Conservation (phyloP, 2,329 filamentous ascomycete genomes). For the Epichloe brachyelytri region DNA sequence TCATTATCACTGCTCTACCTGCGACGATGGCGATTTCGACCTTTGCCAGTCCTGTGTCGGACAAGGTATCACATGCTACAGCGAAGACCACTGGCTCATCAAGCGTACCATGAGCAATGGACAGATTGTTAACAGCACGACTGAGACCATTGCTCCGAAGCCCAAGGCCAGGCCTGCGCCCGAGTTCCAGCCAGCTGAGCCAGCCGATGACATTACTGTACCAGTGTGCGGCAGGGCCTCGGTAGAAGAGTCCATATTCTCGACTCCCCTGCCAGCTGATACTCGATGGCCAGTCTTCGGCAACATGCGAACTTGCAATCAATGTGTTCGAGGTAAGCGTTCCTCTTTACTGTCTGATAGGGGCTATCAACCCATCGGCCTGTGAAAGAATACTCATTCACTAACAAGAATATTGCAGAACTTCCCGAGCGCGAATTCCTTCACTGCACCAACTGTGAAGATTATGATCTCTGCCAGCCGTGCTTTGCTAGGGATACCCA, state of each 20-base stretch:
- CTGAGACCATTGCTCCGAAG: conserved; percentile 64
- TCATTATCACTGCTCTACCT: conserved; percentile 91
- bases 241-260: neutral
- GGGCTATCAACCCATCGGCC: neutral
- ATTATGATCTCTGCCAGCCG: conserved; percentile 80
- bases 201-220: neutral
- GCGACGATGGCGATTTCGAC: conserved; percentile 88
- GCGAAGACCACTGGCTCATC: conserved; percentile 81
- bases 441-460: conserved; percentile 71
- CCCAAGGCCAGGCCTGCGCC: conserved; percentile 20
- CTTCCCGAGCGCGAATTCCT: conserved; percentile 69
- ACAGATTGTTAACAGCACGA: conserved; percentile 70
- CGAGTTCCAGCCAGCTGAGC: neutral
- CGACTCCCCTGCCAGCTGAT: neutral
- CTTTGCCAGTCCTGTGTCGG: conserved; percentile 73
- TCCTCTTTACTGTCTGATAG: neutral
- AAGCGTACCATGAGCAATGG: conserved; percentile 76
- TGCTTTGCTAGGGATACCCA: conserved; percentile 70
- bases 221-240: neutral
- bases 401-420: conserved; percentile 28
- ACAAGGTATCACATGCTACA: conserved; percentile 62
- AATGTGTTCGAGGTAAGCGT: conserved; percentile 34
- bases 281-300: conserved; percentile 9
- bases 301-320: conserved; percentile 55
- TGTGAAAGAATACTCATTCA: conserved; percentile 5